These are phyloP conservation scores for Monosporozyma siamensis DNA, from an alignment of 805 yeast genomes.

Conservation along the genomic window DNA sequence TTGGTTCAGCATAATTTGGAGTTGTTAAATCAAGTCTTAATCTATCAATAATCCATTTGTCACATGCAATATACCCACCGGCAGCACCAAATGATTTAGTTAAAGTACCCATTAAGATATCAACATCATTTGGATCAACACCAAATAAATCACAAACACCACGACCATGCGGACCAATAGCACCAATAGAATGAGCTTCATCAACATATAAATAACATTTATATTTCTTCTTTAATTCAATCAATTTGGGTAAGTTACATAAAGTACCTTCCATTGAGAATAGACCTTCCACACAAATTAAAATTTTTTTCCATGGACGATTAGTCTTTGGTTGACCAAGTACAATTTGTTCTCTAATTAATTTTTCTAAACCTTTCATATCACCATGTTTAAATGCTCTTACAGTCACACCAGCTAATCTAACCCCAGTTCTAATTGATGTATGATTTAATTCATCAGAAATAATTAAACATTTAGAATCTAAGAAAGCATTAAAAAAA, in stretches of 20 bases:
- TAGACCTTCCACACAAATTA: conserved; percentile 85
- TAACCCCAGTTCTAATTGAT: conserved; percentile 88
- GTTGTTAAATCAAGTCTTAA: conserved; percentile 67
- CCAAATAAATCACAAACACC: conserved; percentile 94
- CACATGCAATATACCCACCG: conserved; percentile 93
- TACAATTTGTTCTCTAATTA: conserved; percentile 74
- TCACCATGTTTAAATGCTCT: conserved; percentile 90
- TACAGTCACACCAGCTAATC: conserved; percentile 87
- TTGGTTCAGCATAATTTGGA: conserved; percentile 70
- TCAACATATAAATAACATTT: conserved; percentile 86
- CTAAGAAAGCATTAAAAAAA: conserved; percentile 72
- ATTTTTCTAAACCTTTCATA: conserved; percentile 65
- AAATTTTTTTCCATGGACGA: conserved; percentile 88
- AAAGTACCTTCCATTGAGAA: conserved; percentile 90
- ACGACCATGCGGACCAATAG: conserved; percentile 89
- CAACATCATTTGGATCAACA: conserved; percentile 65
- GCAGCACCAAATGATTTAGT: conserved; percentile 98
- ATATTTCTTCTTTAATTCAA: conserved; percentile 71
- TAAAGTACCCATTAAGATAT: conserved; percentile 92
- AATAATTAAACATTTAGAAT: conserved; percentile 80
- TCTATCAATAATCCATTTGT: conserved; percentile 57
- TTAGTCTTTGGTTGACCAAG: conserved; percentile 93
- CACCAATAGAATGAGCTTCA: conserved; percentile 98
- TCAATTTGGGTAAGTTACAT: conserved; percentile 67
- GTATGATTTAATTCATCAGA: conserved; percentile 95